Conservation (phyloP, 2,329 filamentous ascomycete species). For the Colletotrichum graminicola region DNA sequence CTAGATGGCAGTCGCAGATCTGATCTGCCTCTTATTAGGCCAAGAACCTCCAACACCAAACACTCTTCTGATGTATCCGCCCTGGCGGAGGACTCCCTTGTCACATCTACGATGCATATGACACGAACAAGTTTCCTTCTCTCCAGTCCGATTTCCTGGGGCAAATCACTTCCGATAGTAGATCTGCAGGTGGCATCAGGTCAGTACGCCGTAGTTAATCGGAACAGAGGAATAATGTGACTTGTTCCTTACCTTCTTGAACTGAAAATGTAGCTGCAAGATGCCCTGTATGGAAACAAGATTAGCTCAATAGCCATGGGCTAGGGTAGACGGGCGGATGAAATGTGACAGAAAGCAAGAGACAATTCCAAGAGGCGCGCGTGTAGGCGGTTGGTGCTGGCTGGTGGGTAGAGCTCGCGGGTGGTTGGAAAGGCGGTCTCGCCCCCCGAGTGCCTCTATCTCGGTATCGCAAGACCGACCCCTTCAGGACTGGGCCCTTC, state of each 20-base stretch:
- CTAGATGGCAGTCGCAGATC: background rate
- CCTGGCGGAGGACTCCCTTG: conserved; percentile 11
- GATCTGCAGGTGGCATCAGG: conserved; percentile 54
- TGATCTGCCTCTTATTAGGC: background rate
- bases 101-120: conserved; percentile 31
- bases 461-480: conserved; percentile 23
- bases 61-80: conserved; percentile 8
- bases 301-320: conserved; percentile 46
- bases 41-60: conserved; percentile 10
- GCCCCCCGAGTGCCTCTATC: background rate
- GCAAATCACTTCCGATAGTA: conserved; percentile 66
- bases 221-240: conserved; percentile 12
- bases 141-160: conserved; percentile 4
- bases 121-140: background rate
- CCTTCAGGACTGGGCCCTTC: conserved; percentile 19
- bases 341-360: conserved; percentile 20
- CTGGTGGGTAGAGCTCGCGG: background rate
- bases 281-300: conserved; percentile 75
- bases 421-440: conserved; percentile 14
- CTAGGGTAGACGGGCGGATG: conserved; percentile 42
- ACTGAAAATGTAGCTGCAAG: conserved; percentile 96
- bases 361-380: conserved; percentile 29
- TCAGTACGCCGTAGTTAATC: conserved; percentile 40
- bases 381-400: conserved; percentile 35
- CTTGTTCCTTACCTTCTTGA: conserved; percentile 82